Evolutionary conservation across 805 yeast genomes (phyloP).

Genomic region (Blastobotrys mokoenaii): DNA sequence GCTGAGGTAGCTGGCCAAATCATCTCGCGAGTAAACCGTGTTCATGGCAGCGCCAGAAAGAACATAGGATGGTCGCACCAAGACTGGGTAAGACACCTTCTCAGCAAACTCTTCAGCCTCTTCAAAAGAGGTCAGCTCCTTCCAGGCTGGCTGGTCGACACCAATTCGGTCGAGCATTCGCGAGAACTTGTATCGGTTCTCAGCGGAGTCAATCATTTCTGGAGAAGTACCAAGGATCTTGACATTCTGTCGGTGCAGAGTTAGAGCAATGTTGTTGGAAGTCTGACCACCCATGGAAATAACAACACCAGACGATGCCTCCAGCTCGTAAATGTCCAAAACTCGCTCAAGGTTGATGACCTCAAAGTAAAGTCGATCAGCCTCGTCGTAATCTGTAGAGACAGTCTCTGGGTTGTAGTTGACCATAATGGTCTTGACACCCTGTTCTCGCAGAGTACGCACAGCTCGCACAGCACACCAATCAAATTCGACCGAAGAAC

Average conservation of each 20-base stretch:
- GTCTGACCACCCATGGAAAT: slow-evolving; percentile 99
- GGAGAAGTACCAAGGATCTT: slow-evolving; percentile 96
- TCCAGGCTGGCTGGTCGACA: slow-evolving; percentile 99
- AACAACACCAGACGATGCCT: slow-evolving; percentile 83
- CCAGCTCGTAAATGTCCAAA: slow-evolving; percentile 88
- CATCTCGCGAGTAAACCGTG: slow-evolving; percentile 85
- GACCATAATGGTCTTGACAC: slow-evolving; percentile 88
- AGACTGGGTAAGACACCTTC: slow-evolving; percentile 84
- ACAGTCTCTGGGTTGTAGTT: slow-evolving; percentile 98
- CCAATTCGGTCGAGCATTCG: slow-evolving; percentile 95
- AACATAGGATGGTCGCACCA: slow-evolving; percentile 96
- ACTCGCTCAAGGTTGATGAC: slow-evolving; percentile 91
- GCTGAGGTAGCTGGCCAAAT: slow-evolving; percentile 73
- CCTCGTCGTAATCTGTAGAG: slow-evolving; percentile 97
- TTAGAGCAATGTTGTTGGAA: slow-evolving; percentile 90
- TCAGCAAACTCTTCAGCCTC: slow-evolving; percentile 93
- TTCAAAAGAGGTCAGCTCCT: slow-evolving; percentile 83
- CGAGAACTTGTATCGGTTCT: slow-evolving; percentile 94
- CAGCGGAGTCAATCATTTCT: slow-evolving; percentile 97
- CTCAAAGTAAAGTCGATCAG: slow-evolving; percentile 93
- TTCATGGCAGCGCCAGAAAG: slow-evolving; percentile 99
- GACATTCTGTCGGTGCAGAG: slow-evolving; percentile 87
- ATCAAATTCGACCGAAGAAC: slow-evolving; percentile 97
- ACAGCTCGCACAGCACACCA: slow-evolving; percentile 99
- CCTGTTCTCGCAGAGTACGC: slow-evolving; percentile 80